phyloP scores from a whole-genome alignment of 2,329 filamentous ascomycete genomes.

The Ilyonectria sp. region DNA sequence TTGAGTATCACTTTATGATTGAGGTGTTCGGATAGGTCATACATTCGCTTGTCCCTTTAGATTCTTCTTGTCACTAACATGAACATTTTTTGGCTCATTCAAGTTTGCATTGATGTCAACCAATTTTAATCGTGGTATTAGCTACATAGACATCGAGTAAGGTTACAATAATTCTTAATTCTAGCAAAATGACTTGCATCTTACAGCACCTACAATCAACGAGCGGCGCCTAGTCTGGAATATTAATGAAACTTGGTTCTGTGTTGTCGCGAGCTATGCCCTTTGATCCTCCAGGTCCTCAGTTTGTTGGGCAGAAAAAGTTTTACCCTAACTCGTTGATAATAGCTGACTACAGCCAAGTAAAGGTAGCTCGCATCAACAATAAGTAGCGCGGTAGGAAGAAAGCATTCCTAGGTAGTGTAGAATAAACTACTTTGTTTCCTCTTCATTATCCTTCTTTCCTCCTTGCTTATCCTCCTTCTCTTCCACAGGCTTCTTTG shows the following conservation, averaged over 20 bases:
- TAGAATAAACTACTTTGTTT: neutral
- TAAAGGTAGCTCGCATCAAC: no score
- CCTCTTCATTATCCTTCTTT: neutral
- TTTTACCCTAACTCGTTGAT: no score
- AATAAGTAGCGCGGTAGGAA: neutral
- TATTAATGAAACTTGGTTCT: neutral
- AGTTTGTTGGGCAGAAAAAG: neutral
- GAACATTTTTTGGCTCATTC: no score
- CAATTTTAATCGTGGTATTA: no score
- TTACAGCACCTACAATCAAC: neutral
- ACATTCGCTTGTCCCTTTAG: no score
- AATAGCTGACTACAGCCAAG: no score
- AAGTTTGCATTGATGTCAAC: no score
- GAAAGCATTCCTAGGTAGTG: neutral
- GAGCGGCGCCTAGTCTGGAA: neutral
- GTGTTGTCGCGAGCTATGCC: neutral
- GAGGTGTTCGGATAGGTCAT: slow-evolving; percentile 64
- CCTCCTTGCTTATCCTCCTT: neutral
- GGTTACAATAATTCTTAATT: neutral
- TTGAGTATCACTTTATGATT: slow-evolving; percentile 72
- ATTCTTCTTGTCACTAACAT: no score
- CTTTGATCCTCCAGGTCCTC: neutral
- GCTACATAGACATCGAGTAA: neutral
- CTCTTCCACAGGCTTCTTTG: neutral
- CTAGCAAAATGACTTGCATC: neutral